Base-by-base conservation (phyloP, 2,329 filamentous ascomycete species). In the Aspergillus ruber region DNA sequence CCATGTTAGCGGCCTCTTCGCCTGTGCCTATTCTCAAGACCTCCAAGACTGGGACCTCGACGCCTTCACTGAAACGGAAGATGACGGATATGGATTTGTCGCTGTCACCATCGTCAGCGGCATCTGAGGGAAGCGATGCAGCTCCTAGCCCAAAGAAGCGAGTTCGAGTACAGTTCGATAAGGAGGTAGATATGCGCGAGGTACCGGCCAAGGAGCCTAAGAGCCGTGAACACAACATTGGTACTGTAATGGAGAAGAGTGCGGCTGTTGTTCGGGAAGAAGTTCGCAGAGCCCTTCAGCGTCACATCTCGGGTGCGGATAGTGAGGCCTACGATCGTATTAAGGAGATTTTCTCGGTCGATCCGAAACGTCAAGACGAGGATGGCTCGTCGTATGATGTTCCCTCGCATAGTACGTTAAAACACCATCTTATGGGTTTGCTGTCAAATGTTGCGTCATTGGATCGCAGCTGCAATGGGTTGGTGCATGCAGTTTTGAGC, bases 231-330 rank as follows among this genome's bases (percentile, higher is more conserved):
- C 15, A 40, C 12, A 40, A 40, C 23, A 23, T 6, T 40, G 44
- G 10, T 20, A 47, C n/a, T 41, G 17, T 50, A 9, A 68, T 66
- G 48, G 75, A 78, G 52, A 82, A 81, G 67, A 76, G 74, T 48
- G 65, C 73, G 48, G 76, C 79, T 42, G 70, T 84, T 42, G 74
- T 84, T 45, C 76, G 76, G 45, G 80, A 84, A 61, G 80, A 84
- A 61, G 79, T 84, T 18, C 74, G 77, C 52, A 71, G 78, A 50
- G 80, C 77, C 48, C 72, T 82, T 40, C 74, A 79, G 57, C 72
- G 73, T 58, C 77, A 78, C 60, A 58, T 70, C 45, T 69, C 73
- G 4, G 63, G 67, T 18, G 73, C 74, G 48, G 78, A 83, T 54
- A 78, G 77, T 57, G 71, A 74, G 43, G 73, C 68, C 47, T 84